Conservation (phyloP, 352 stramenopile species). For the Pythium angustatum region DNA sequence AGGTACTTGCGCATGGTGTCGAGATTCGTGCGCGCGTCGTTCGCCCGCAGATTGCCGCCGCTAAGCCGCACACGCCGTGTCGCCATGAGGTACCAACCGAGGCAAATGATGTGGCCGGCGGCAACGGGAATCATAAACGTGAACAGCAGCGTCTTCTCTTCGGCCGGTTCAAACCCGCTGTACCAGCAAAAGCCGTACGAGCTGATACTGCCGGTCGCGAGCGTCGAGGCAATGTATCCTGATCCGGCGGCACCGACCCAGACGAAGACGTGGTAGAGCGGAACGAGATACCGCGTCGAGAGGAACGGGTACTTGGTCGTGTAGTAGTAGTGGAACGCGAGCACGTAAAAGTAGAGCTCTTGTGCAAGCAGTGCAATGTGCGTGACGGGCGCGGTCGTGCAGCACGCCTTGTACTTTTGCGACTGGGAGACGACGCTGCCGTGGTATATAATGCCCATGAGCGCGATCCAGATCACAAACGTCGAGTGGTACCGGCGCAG, state of each 20-base stretch:
- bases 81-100: slow-evolving; percentile 70
- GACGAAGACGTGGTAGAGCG: slow-evolving; percentile 71
- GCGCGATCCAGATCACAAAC: slow-evolving; percentile 79
- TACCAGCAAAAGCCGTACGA: slow-evolving; percentile 89
- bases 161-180: slow-evolving; percentile 30
- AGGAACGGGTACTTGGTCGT: slow-evolving; percentile 87
- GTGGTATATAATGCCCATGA: slow-evolving; percentile 83
- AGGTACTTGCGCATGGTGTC: slow-evolving; percentile 80
- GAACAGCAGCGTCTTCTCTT: slow-evolving; percentile 53
- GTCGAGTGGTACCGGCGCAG: slow-evolving; percentile 79
- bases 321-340: slow-evolving; percentile 88
- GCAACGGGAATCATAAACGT: slow-evolving; percentile 62
- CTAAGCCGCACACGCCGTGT: slow-evolving; percentile 72
- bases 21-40: slow-evolving; percentile 65
- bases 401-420: slow-evolving; percentile 56
- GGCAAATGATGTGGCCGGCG: slow-evolving; percentile 70
- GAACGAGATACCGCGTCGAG: slow-evolving; percentile 65
- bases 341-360: slow-evolving; percentile 84
- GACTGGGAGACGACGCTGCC: slow-evolving; percentile 61
- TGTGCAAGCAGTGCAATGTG: slow-evolving; percentile 76
- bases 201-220: slow-evolving; percentile 51
- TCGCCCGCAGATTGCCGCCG: slow-evolving; percentile 34
- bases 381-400: slow-evolving; percentile 55
- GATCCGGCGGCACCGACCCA: slow-evolving; percentile 55
- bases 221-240: slow-evolving; percentile 50